Evolutionary conservation across 805 yeast genomes (phyloP), one percentile per base, ranked within the genome.

Genomic region (Metschnikowia orientalis): DNA sequence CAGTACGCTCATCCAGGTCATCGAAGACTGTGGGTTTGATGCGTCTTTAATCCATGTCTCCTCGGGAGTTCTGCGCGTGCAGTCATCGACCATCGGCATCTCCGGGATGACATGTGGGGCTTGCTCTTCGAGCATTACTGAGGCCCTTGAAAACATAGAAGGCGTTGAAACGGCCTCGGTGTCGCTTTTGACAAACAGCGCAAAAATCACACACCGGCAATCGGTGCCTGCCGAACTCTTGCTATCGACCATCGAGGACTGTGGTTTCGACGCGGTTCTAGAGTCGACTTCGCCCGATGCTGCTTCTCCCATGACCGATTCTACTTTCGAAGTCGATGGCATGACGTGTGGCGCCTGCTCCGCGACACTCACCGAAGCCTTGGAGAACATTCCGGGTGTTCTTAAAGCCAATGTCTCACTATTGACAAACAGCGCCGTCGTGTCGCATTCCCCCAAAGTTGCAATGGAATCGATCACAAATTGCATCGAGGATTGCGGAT

Each of bases 301-400:
- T 12, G 18, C 18, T 6, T 6, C 27, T 1, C 18, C 9, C 12
- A 19, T 31, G 3, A 14, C 18, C 8, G 20, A n/a, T 15, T 42
- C 57, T 11, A 38, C 40, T 6, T 50, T 77, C 22, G 62, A 61
- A 4, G 61, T 81, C 1, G 56, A 61, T 10, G 97, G 97, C 2
- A 90, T 89, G 97, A 89, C 97, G 2, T 90, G 97, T 52, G 81
- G 92, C 2, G 73, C 95, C 1, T 90, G 97, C 53, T 71, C 83
- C 0, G 68, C 80, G 2, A 64, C 92, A 1, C 75, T 90, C 13
- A 73, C 79, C 1, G 57, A 61, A 16, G 79, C 79, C 1, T 49
- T 86, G 17, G 59, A 66, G 34, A 50, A 50, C 1, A 34, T 75
- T 6, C 58, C 61, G 1, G 83, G 82, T 1, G 82, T 86, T 2